Evolutionary conservation across 345 rosid species (phyloP), one percentile per base, ranked within the genome.

Genomic region (Populus pruinosa): DNA sequence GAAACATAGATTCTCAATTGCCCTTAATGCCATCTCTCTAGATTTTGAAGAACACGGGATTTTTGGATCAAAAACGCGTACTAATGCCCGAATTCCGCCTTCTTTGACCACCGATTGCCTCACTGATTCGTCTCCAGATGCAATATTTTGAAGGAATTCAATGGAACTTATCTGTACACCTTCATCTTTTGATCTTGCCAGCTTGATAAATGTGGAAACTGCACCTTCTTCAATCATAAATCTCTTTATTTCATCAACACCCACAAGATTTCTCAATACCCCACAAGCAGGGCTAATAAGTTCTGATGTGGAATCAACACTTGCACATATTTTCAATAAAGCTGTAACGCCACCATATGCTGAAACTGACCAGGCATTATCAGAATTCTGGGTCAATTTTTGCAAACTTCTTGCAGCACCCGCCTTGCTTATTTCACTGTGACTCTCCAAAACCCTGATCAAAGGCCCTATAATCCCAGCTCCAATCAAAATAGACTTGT

Each of bases 281-380:
- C 89, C 93, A 83, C 94, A 90, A 78, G 92, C 86, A 68, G 83
- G 76, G 69, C 76, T 86, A 8, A 92, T 80, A 74, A 93, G 71
- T 73, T 89, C 94, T 7, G 85, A 85, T 1, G 82, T 76, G 3
- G 71, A 81, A 69, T 85, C 85, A 25, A 31, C 71, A 68, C 49
- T 61, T 70, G 91, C 79, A 82, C 97, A 92, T 2, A 93, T 84
- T 84, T 86, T 92, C 79, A 96, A 69, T 77, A 96, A 75, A 10
- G 92, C 91, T 0, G 97, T 86, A 50, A 96, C 99, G 20, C 99
- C 98, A n/a, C 93, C 99, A 36, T 96, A 95, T 84, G 99, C 92
- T 6, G 94, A 96, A 43, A 93, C 91, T 1, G 97, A 90, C 99
- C 99, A 96, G 20, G 97, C 97, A 67, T 96, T 96, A 75, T 96